phyloP scores from a whole-genome alignment of 257 asterid genomes.

The Ehretia macrophylla region DNA sequence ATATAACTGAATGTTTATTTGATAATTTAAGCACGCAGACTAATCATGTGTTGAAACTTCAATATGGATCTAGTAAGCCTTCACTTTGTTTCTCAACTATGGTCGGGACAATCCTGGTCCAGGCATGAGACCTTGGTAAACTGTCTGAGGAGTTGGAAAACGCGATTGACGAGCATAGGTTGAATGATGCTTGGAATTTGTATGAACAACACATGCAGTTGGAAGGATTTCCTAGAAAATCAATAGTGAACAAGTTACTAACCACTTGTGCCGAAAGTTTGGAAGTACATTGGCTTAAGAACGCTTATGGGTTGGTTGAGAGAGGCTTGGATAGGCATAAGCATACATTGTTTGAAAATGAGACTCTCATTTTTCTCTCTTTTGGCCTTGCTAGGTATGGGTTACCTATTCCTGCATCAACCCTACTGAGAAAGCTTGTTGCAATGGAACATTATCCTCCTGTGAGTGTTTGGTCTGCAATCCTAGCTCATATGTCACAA shows the following conservation, averaged over 20 bases:
- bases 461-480: conserved; percentile 77
- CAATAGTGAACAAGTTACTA: conserved; percentile 52
- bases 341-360: conserved; percentile 54
- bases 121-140: conserved; percentile 82
- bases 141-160: conserved; percentile 64
- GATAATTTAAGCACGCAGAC: conserved; percentile 12
- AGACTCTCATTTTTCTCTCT: conserved; percentile 61
- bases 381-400: conserved; percentile 73
- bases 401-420: conserved; percentile 64
- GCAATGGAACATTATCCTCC: conserved; percentile 69
- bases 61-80: conserved; percentile 15
- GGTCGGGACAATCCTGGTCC: conserved; percentile 64
- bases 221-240: conserved; percentile 78
- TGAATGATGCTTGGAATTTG: conserved; percentile 72
- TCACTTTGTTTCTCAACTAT: conserved; percentile 42
- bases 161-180: conserved; percentile 47
- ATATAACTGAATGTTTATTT: background rate
- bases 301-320: conserved; percentile 73
- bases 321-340: conserved; percentile 59
- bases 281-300: conserved; percentile 56
- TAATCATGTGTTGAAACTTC: conserved; percentile 10
- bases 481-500: conserved; percentile 62
- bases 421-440: conserved; percentile 75
- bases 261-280: conserved; percentile 44
- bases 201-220: conserved; percentile 66